These are phyloP conservation scores for Panaeolus papilionaceus DNA, from an alignment of 768 basidiomycete genomes.

Conservation along the genomic window DNA sequence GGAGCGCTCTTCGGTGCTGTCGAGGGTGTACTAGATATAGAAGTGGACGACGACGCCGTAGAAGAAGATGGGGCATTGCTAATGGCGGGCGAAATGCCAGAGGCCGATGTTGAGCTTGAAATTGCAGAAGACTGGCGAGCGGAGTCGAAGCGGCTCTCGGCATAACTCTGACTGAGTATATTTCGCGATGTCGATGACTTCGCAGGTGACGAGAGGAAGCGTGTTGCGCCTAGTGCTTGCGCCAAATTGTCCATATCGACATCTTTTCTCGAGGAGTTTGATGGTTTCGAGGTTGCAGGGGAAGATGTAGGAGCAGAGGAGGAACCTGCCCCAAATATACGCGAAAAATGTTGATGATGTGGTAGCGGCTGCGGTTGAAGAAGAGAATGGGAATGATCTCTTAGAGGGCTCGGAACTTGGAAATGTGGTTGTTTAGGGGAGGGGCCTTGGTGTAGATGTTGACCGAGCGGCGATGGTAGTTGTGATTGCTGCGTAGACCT, in stretches of 20 bases:
- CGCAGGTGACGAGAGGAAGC: constrained; percentile 8
- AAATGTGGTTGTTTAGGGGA: constrained; percentile 14
- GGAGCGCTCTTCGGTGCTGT: constrained; percentile 13
- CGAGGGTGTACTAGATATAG: constrained; percentile 20
- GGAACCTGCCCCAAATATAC: constrained; percentile 4
- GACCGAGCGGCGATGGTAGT: not conserved
- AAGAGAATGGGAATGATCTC: constrained; percentile 12
- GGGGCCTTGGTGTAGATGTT: constrained; percentile 3
- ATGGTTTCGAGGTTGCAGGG: not conserved
- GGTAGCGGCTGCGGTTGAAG: not conserved
- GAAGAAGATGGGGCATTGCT: not conserved
- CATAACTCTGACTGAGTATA: not conserved
- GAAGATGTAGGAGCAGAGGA: constrained; percentile 3
- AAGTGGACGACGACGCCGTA: constrained; percentile 20
- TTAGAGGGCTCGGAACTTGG: constrained; percentile 21
- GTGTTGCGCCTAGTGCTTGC: constrained; percentile 1
- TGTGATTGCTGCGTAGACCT: constrained; percentile 2
- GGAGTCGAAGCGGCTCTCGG: not conserved
- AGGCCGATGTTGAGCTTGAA: constrained; percentile 17
- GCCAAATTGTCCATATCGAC: constrained; percentile 2
- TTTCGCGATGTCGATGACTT: not conserved
- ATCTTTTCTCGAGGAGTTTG: not conserved
- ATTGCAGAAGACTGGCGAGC: constrained; percentile 38
- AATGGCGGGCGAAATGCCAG: constrained; percentile 9
- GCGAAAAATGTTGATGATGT: constrained; percentile 9